phyloP scores from a whole-genome alignment of 78 protist species.

The Monocercomonoides exilis region DNA sequence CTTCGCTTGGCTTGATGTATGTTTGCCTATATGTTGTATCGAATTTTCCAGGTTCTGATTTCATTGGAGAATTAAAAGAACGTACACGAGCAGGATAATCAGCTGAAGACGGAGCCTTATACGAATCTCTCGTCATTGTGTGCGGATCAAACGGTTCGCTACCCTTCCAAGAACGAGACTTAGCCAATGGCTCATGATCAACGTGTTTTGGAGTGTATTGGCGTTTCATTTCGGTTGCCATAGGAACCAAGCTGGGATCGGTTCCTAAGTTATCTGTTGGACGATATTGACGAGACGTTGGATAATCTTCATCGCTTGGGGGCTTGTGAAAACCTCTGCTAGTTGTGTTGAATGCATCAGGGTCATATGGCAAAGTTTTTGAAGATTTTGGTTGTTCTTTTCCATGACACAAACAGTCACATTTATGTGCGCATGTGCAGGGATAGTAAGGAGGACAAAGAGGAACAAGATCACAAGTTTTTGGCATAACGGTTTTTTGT shows the following conservation, averaged over 20 bases:
- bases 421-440: background rate
- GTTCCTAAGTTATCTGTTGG: background rate
- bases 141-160: background rate
- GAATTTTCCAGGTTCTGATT: background rate
- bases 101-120: background rate
- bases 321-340: background rate
- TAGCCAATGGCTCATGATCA: background rate
- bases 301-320: background rate
- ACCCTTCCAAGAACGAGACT: background rate
- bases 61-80: background rate
- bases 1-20: background rate
- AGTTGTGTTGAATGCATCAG: background rate
- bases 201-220: background rate
- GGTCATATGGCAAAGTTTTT: background rate
- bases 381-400: background rate
- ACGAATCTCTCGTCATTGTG: background rate
- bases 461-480: background rate
- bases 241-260: background rate
- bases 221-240: background rate
- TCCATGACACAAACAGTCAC: background rate
- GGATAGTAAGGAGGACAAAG: background rate
- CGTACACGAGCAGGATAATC: background rate
- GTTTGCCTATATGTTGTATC: background rate
- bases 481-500: background rate
- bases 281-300: background rate